Base-by-base conservation (phyloP, 345 rosid genomes). In the Rhizophora apiculata region DNA sequence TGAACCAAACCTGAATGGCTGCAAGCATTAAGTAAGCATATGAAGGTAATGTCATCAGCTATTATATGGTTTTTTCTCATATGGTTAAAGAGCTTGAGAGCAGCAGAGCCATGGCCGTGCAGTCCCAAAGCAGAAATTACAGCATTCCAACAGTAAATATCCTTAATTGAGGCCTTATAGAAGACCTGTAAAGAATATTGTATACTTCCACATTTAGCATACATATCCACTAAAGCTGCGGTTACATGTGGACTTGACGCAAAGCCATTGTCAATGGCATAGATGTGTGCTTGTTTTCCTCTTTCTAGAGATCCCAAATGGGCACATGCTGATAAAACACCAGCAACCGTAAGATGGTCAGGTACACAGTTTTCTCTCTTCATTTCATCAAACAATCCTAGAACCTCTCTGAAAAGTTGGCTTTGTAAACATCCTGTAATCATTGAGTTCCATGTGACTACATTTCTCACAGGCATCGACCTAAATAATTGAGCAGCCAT, bases 151-250 rank as follows among this genome's bases (percentile, higher is more conserved):
- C 77, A 73, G 53, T 60, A 73, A 48, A 69, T 36, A 62, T 73
- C 81, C 71, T 78, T 69, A 54, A 58, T 46, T 62, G 36, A 65
- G 37, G 72, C 69, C 67, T 65, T 73, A 24, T 31, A 65, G 39
- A 78, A 69, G 24, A 37, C 63, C 37, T 21, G 26, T 30, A 74
- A 24, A 27, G 69, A 63, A 3, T 70, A 62, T 36, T 48, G 26
- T 70, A 78, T 61, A 72, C 72, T 55, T 60, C 81, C 72, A 32
- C 81, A 73, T n/a, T 78, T 78, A 32, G 75, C 66, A 58, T 73
- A 74, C 78, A 78, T 78, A 18, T 69, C 72, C 20, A 78, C 70
- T 19, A 73, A 52, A 60, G 78, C 69, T 24, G 75, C 62, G 3
- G 71, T 46, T n/a, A 69, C 75, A 69, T 65, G 62, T 51, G 75